Percentiles rank a stretch among this genome's conserved stretches.
Evolutionary conservation across 2,329 filamentous ascomycete species (phyloP).

Genomic region (Pyricularia grisea): DNA sequence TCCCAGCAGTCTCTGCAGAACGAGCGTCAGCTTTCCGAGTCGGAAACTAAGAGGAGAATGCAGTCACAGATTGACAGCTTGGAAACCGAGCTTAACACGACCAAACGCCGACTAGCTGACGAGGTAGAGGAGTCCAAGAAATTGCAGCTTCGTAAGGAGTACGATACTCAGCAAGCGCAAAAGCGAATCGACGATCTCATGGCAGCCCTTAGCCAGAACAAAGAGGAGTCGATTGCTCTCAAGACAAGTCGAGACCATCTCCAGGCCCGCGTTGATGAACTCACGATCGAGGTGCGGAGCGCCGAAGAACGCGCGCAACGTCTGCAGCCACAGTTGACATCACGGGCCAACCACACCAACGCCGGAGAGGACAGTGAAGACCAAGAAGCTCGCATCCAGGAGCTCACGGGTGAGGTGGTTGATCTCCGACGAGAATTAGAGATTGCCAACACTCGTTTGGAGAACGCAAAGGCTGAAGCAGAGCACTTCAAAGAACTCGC

Average conservation of each 20-base stretch:
- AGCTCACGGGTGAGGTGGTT: conserved; percentile 72
- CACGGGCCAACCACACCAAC: conserved; percentile 35
- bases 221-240: conserved; percentile 76
- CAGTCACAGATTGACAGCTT: conserved; percentile 70
- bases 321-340: conserved; percentile 69
- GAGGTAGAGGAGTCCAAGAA: conserved; percentile 83
- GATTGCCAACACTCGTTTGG: conserved; percentile 67
- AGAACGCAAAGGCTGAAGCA: conserved; percentile 69
- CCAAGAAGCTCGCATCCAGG: conserved; percentile 58
- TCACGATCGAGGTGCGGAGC: conserved; percentile 78
- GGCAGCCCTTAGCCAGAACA: conserved; percentile 64
- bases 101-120: conserved; percentile 74
- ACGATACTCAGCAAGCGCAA: conserved; percentile 77
- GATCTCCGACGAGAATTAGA: conserved; percentile 85
- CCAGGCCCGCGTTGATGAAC: conserved; percentile 78
- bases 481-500: conserved; percentile 87
- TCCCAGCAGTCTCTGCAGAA: conserved; percentile 86
- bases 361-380: conserved; percentile 30
- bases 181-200: conserved; percentile 90
- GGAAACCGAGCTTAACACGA: conserved; percentile 67
- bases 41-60: conserved; percentile 70
- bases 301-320: conserved; percentile 81
- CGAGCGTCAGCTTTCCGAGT: conserved; percentile 77
- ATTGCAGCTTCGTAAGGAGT: conserved; percentile 74
- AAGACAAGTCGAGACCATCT: conserved; percentile 88